Evolutionary conservation across 108 stramenopile species (phyloP).

Genomic region (Poteriospumella lacustris): DNA sequence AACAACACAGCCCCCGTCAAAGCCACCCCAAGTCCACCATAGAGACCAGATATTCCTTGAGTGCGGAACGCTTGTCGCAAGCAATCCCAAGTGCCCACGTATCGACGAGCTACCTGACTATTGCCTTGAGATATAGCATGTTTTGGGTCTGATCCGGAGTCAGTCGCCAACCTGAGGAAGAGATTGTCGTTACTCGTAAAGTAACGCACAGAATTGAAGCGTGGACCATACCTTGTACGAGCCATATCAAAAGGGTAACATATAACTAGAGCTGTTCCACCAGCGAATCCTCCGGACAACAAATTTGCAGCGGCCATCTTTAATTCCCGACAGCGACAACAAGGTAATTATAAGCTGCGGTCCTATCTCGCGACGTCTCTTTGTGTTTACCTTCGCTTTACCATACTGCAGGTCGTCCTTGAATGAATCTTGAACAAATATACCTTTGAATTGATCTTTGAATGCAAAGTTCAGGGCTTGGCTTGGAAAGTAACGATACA

Average conservation of each 20-base stretch:
- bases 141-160: background rate
- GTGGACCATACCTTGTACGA: background rate
- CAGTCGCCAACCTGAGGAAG: background rate
- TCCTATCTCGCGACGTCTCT: background rate
- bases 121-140: background rate
- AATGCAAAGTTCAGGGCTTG: conserved; percentile 34
- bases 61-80: background rate
- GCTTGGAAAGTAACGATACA: conserved; percentile 28
- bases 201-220: too few species aligned
- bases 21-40: background rate
- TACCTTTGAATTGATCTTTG: conserved; percentile 21
- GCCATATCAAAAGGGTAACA: conserved; percentile 9
- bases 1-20: background rate
- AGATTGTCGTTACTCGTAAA: background rate
- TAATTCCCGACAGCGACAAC: too few species aligned
- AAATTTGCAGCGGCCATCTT: background rate
- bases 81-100: background rate
- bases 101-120: background rate
- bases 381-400: background rate
- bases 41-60: background rate
- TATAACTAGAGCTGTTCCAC: background rate
- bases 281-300: background rate
- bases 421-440: background rate
- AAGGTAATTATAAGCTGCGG: too few species aligned
- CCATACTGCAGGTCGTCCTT: background rate